Base-by-base conservation (phyloP, 2,329 filamentous ascomycete species). In the Colletotrichum phormii region DNA sequence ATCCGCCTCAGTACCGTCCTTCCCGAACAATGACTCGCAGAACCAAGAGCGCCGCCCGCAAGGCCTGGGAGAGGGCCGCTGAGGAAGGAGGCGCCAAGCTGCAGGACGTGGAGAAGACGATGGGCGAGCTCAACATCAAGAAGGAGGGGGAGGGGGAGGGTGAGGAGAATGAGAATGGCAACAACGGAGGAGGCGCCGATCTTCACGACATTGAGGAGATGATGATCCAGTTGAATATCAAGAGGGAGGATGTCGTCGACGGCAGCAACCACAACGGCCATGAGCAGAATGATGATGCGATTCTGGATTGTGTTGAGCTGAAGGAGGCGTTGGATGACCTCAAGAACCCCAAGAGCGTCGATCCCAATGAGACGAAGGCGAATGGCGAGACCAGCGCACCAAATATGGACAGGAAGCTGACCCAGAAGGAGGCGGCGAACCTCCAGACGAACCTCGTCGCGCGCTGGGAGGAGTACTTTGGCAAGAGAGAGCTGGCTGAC, bases 401-500 rank as follows among this genome's bases (percentile, higher is more conserved):
- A 57, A 35, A 46, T 62, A 53, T 57, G 57, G 64, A 59, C 58
- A 67, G 42, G 59, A 53, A 61, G 63, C 68, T 42, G 49, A 37
- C 62, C 37, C 11, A 59, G 12, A 26, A 59, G 42, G 24, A 64
- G 51, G 51, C 22, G 8, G 57, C 33, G 58, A 57, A 29, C 12
- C 51, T 18, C 46, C 13, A 61, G 54, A 26, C 18, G n/a, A 15
- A 35, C 26, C 35, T 64, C 29, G 6, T 68, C 33, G 15, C 35
- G 6, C 60, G 69, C 11, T 83, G 81, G 77, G 57, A 80, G 1
- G 11, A 67, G 9, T 84, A 84, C 72, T 80, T 81, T 22, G 76
- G 80, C 24, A 67, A 75, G 31, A 76, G 78, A 13, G 54, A 66
- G 5, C 80, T 89, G 0, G 75, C 77, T 5, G 83, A 86, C 72